Evolutionary conservation across 1,284 basidiomycete genomes (phyloP).

Genomic region (Bjerkandera adusta): DNA sequence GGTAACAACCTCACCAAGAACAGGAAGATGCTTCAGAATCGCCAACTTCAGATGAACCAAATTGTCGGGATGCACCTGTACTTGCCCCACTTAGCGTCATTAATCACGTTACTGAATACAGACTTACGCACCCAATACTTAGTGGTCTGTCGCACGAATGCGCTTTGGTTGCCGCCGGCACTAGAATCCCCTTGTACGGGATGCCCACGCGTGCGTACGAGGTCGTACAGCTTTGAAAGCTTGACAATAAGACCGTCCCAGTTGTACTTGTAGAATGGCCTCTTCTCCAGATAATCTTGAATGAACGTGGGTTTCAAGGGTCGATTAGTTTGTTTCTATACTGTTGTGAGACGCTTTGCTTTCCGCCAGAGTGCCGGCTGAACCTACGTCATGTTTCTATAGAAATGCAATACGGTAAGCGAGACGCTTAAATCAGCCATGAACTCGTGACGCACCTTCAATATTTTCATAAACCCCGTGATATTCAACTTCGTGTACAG

Average conservation of each 20-base stretch:
- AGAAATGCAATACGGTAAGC: background rate
- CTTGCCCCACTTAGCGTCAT: background rate
- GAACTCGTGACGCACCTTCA: slow-evolving; percentile 60
- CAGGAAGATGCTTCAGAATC: slow-evolving; percentile 90
- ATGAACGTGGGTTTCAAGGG: slow-evolving; percentile 73
- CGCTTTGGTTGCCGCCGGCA: slow-evolving; percentile 94
- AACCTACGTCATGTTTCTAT: slow-evolving; percentile 79
- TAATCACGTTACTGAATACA: background rate
- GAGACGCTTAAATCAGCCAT: too few relatives aligned
- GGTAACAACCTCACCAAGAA: slow-evolving; percentile 61
- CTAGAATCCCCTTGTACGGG: slow-evolving; percentile 92
- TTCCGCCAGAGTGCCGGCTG: slow-evolving; percentile 5
- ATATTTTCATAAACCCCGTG: slow-evolving; percentile 98
- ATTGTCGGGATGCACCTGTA: slow-evolving; percentile 88
- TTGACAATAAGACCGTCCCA: slow-evolving; percentile 96
- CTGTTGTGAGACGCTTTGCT: too few relatives aligned
- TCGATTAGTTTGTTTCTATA: slow-evolving; percentile 76
- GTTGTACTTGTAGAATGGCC: slow-evolving; percentile 95
- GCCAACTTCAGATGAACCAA: slow-evolving; percentile 95
- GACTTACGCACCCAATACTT: slow-evolving; percentile 88
- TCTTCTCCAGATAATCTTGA: slow-evolving; percentile 90
- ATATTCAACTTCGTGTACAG: slow-evolving; percentile 95
- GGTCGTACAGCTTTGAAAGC: slow-evolving; percentile 92
- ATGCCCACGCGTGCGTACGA: slow-evolving; percentile 94
- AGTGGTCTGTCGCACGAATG: slow-evolving; percentile 96